Evolutionary conservation across 805 yeast species (phyloP).

Genomic region (Nakazawaea holstii): DNA sequence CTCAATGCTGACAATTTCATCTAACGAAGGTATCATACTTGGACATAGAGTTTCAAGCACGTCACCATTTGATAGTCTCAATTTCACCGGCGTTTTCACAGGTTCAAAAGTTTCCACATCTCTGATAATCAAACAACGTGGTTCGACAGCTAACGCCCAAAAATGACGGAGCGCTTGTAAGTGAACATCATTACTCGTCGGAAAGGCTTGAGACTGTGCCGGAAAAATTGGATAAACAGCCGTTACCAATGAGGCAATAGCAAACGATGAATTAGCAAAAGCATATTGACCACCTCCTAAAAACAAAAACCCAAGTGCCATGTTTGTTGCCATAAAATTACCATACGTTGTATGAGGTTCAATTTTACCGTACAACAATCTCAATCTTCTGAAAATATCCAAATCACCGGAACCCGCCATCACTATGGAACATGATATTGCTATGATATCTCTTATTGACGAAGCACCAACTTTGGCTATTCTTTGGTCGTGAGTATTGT

Average conservation of each 20-base stretch:
- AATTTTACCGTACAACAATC: constrained; percentile 61
- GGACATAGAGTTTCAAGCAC: constrained; percentile 45
- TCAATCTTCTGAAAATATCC: constrained; percentile 64
- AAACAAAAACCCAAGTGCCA: constrained; percentile 83
- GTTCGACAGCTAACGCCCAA: constrained; percentile 83
- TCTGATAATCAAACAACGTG: constrained; percentile 72
- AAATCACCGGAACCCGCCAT: constrained; percentile 94
- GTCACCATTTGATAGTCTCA: constrained; percentile 32
- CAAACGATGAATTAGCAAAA: constrained; percentile 51
- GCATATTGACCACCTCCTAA: constrained; percentile 93
- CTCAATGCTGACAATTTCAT: constrained; percentile 40
- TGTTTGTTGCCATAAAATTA: constrained; percentile 67
- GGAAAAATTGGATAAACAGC: constrained; percentile 78
- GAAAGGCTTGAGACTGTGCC: constrained; percentile 20
- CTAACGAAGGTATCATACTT: constrained; percentile 58
- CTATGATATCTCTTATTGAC: constrained; percentile 51
- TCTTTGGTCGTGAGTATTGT: constrained; percentile 50
- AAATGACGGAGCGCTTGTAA: constrained; percentile 84
- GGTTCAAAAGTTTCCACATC: constrained; percentile 61
- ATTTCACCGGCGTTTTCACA: constrained; percentile 36
- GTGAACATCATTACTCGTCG: constrained; percentile 48
- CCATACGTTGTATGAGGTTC: constrained; percentile 48
- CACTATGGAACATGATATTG: constrained; percentile 61
- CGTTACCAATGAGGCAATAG: constrained; percentile 64
- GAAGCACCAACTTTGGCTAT: constrained; percentile 49